These are phyloP conservation scores for Neurospora sp. DNA, from an alignment of 495 filamentous ascomycete species.

Conservation along the genomic window DNA sequence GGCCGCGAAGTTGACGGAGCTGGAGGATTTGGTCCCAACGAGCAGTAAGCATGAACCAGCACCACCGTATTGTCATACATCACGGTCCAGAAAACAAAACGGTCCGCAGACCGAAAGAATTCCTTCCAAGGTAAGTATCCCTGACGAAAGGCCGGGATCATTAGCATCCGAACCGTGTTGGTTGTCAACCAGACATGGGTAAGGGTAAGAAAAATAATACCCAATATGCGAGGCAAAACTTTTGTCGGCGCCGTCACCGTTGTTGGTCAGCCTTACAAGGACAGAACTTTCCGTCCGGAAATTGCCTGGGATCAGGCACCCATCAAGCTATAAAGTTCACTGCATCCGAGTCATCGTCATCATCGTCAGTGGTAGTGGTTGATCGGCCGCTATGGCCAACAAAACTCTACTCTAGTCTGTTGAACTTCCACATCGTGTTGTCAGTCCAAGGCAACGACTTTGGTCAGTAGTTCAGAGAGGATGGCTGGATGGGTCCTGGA, in stretches of 20 bases:
- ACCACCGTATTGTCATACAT: neutral
- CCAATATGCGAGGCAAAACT: neutral
- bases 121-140: neutral
- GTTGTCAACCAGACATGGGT: neutral
- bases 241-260: neutral
- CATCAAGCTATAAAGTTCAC: neutral
- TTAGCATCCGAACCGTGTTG: neutral
- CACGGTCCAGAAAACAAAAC: neutral
- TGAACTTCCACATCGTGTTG: too few relatives aligned
- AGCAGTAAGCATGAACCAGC: neutral
- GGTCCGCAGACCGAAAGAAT: neutral
- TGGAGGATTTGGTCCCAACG: neutral
- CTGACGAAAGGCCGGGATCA: neutral
- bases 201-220: neutral
- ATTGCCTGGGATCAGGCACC: neutral
- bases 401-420: too few relatives aligned
- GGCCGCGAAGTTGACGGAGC: neutral
- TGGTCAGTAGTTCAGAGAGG: too few relatives aligned
- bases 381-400: neutral
- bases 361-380: neutral
- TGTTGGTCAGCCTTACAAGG: neutral
- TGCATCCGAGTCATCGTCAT: neutral
- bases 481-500: neutral
- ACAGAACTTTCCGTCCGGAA: neutral
- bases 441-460: too few relatives aligned